phyloP scores from a whole-genome alignment of 2,329 filamentous ascomycete genomes.

The Geosmithia putterillii region DNA sequence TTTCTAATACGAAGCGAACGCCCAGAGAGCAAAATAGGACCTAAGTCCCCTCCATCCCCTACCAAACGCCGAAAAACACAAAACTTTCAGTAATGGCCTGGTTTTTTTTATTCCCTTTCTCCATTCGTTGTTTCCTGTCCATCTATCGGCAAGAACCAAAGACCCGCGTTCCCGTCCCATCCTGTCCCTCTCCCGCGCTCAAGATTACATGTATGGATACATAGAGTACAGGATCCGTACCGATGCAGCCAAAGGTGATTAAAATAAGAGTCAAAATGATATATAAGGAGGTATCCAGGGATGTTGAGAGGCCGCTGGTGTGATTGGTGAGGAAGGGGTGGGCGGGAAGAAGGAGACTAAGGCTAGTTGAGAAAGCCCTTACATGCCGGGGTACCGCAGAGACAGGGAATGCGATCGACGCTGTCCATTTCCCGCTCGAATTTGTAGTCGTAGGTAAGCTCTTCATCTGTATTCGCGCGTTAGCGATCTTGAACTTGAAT shows the following conservation, averaged over 20 bases:
- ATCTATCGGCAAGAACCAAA: not conserved
- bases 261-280: not conserved
- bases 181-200: too few relatives aligned
- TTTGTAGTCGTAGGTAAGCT: slow-evolving; percentile 99
- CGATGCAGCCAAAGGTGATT: not conserved
- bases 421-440: slow-evolving; percentile 96
- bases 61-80: too few relatives aligned
- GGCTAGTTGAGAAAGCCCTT: slow-evolving; percentile 95
- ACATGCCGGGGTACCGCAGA: slow-evolving; percentile 90
- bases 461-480: slow-evolving; percentile 58
- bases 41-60: too few relatives aligned
- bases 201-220: not conserved
- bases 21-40: too few relatives aligned
- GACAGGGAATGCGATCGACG: slow-evolving; percentile 88
- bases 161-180: not conserved
- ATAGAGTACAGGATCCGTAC: not conserved
- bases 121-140: not conserved
- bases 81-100: too few relatives aligned
- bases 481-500: slow-evolving; percentile 9
- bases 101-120: not conserved
- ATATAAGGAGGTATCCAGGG: not conserved
- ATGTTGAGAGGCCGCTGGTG: not conserved
- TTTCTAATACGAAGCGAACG: too few relatives aligned
- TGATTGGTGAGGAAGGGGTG: not conserved
- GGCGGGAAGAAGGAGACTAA: not conserved